These are phyloP conservation scores for Xerocomus cyaneibrunnescens DNA, from an alignment of 1,284 basidiomycete genomes.

Conservation along the genomic window DNA sequence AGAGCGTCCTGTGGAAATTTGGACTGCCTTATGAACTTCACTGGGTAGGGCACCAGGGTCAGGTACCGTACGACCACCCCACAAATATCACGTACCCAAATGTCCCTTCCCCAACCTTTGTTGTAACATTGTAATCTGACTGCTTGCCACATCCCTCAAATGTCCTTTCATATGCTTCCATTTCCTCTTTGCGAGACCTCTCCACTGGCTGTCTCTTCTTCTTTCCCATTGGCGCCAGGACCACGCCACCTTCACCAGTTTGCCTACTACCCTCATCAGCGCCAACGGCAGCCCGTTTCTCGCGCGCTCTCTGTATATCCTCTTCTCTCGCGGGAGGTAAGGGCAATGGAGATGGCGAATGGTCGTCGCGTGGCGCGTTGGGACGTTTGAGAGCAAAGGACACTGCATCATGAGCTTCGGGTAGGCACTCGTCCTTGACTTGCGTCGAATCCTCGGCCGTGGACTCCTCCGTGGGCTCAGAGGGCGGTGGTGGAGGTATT, in stretches of 20 bases:
- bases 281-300: constrained; percentile 34
- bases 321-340: constrained; percentile 27
- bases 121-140: constrained; percentile 76
- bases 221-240: constrained; percentile 8
- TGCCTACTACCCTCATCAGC: constrained; percentile 9
- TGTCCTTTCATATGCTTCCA: constrained; percentile 57
- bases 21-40: constrained; percentile 86
- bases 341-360: constrained; percentile 46
- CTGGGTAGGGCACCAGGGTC: constrained; percentile 41
- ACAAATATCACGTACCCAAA: constrained; percentile 70
- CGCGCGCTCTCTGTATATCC: constrained; percentile 20
- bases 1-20: constrained; percentile 55
- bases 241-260: constrained; percentile 7
- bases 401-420: constrained; percentile 31
- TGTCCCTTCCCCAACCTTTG: constrained; percentile 92
- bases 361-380: constrained; percentile 43
- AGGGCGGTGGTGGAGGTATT: constrained; percentile 43
- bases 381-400: constrained; percentile 38
- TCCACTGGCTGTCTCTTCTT: constrained; percentile 41
- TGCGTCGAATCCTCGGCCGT: constrained; percentile 22
- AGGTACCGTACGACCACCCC: not conserved
- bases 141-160: constrained; percentile 80
- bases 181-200: constrained; percentile 67
- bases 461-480: constrained; percentile 37
- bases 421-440: constrained; percentile 36